Percentiles rank a stretch among this genome's conserved stretches.
Conservation (phyloP, 73 alveolate species). For the Durusdinium trenchii region DNA sequence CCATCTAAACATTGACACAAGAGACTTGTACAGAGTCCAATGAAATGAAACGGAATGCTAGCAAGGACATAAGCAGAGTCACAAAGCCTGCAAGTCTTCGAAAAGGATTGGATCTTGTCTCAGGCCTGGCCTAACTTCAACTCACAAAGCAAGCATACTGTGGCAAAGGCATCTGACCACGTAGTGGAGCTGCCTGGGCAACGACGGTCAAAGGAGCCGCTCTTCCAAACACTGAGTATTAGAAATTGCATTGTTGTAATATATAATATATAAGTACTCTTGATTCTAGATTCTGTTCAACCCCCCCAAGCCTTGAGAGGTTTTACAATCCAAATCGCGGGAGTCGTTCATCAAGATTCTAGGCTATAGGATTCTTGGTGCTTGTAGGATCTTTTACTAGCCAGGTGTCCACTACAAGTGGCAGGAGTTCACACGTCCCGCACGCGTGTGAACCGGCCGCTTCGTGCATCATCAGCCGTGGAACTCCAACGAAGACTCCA, state of each 20-base stretch:
- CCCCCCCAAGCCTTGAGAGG: neutral
- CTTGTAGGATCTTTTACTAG: too few relatives aligned
- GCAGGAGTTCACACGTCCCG: too few relatives aligned
- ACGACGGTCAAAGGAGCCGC: neutral
- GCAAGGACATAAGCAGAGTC: neutral
- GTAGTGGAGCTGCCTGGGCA: constrained; percentile 79
- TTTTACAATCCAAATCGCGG: too few relatives aligned
- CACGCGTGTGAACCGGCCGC: too few relatives aligned
- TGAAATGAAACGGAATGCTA: neutral
- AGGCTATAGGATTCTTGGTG: too few relatives aligned
- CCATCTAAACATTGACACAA: neutral
- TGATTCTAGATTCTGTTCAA: neutral
- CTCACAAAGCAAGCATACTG: neutral
- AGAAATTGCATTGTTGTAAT: too few relatives aligned
- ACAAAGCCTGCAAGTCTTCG: neutral
- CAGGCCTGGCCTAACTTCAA: neutral
- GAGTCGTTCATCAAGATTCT: too few relatives aligned
- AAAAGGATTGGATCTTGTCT: neutral
- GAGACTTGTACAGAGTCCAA: neutral
- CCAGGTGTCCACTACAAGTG: too few relatives aligned
- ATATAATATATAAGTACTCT: too few relatives aligned
- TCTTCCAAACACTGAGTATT: neutral
- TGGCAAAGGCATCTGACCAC: constrained; percentile 35
- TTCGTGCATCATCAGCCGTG: too few relatives aligned
- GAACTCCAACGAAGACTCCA: too few relatives aligned